These are phyloP conservation scores for Solanum ossicruentum DNA, from an alignment of 257 asterid species.

Conservation along the genomic window DNA sequence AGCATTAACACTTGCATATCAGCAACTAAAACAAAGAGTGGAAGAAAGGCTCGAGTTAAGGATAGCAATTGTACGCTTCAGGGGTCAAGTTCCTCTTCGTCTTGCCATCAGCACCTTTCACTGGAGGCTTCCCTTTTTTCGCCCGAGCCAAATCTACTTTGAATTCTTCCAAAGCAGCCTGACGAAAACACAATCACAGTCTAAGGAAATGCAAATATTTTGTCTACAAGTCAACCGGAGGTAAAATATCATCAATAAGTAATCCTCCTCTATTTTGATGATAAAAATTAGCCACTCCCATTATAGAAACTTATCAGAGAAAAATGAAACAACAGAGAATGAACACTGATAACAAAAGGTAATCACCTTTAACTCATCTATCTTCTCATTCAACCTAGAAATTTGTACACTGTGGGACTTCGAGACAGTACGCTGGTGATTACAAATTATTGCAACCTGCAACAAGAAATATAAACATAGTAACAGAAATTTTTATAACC, in stretches of 20 bases:
- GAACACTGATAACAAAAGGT: neutral
- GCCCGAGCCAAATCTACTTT: conserved; percentile 60
- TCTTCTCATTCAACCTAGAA: conserved; percentile 65
- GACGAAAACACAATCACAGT: neutral
- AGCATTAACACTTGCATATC: neutral
- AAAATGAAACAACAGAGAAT: neutral
- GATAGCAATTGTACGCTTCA: conserved; percentile 48
- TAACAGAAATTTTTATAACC: neutral
- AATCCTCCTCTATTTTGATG: neutral
- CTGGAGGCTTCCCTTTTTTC: conserved; percentile 78
- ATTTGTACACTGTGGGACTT: conserved; percentile 84
- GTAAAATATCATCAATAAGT: neutral
- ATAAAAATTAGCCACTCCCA: neutral
- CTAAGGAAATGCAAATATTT: neutral
- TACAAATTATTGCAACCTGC: conserved; percentile 97
- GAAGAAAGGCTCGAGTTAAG: neutral
- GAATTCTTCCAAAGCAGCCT: conserved; percentile 63
- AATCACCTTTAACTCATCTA: conserved; percentile 75
- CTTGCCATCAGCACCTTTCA: conserved; percentile 72
- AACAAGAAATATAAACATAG: neutral
- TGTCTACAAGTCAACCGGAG: neutral
- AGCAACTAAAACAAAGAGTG: conserved; percentile 2
- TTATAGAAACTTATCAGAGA: neutral
- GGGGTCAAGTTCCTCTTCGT: conserved; percentile 74
- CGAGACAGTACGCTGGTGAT: conserved; percentile 88